Base-by-base conservation (phyloP, 495 filamentous ascomycete species). In the Niebla homalea region DNA sequence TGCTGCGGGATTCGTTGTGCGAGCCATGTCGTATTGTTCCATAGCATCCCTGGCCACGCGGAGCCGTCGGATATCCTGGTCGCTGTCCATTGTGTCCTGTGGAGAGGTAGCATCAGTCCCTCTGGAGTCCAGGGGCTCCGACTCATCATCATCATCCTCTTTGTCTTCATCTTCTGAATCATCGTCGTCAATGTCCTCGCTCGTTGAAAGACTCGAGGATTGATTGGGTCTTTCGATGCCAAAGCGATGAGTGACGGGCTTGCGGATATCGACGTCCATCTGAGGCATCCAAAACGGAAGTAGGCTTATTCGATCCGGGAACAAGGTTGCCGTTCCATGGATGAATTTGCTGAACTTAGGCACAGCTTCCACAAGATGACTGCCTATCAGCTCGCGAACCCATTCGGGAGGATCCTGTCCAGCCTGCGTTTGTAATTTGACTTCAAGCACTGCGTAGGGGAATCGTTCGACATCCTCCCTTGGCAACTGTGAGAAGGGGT, bases 271-370 rank as follows among this genome's bases (percentile, higher is more conserved):
- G 37, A 89, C 79, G 55, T 89, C 85, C 93, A 99, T 99, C 67
- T 99, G 92, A 0, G 92, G 92, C 70, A 88, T 83, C 92, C 92
- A 99, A 74, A 84, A 99, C 3, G 92, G 92, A 3, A 97, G 76
- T 2, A 99, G 77, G 25, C 95, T 70, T 63, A 97, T 97, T 41
- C 84, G 80, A 25, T 81, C 74, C 0, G 89, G 90, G 65, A 95
- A 92, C 18, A 97, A 64, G 0, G 78, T 86, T 8, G 90, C 87
- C 0, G 80, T 84, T 44, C 92, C 92, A 64, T 99, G 92, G 52
- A 99, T 99, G 66, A 97, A 99, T 68, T 99, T 99, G 58, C 88
- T 94, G 71, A 95, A 99, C 62, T 99, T 99, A 45, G 92, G 92
- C 1, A 97, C 89, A 1, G 93, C 92, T 64, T 99, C 92, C 14